Base-by-base conservation (phyloP, 371 early-diverging fungal genomes). In the Parasitella parasitica region DNA sequence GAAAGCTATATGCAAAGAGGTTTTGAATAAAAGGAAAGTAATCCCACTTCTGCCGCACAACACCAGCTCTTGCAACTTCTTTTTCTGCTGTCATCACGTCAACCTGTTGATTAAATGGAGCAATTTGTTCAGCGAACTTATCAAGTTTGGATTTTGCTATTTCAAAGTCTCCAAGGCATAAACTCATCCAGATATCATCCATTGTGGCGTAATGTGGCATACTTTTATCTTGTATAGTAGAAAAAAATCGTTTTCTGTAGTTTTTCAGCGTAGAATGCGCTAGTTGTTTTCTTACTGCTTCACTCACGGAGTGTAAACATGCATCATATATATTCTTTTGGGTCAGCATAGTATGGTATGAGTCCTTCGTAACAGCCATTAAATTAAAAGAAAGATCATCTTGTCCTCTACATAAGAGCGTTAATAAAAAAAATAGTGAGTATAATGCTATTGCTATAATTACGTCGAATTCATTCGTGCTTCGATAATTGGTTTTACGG, bases 31-130 rank as follows among this genome's bases (percentile, higher is more conserved):
- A 57, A 0, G 63, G 55, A 18, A 58, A 63, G 34, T 67, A 67
- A 35, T 67, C 59, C 16, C 57, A 63, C 39, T 67, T 67, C 46
- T 57, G 48, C 20, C 63, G 36, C n/a, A 15, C 13, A 3, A 39
- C 39, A 26, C 54, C 38, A 0, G 18, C 48, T 12, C 13, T 46
- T 4, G 27, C 35, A 18, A 4, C 16, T 6, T 54, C 16, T 34
- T 16, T 41, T 43, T 30, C 18, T 6, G 22, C 27, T 18, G 12
- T 26, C 3, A 26, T 9, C 35, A 48, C 4, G 13, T 46, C 28
- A 2, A 7, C 43, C 5, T 57, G 15, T 24, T 22, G 36, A 13
- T 30, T 48, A 4, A 34, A 24, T 18, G 39, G 22, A 9, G 13
- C 1, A 2, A 37, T 20, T 16, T 38, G 22, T 4, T 22, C 12